Base-by-base conservation (phyloP, 2,329 filamentous ascomycete genomes). In the Endoconidiophora polonica region DNA sequence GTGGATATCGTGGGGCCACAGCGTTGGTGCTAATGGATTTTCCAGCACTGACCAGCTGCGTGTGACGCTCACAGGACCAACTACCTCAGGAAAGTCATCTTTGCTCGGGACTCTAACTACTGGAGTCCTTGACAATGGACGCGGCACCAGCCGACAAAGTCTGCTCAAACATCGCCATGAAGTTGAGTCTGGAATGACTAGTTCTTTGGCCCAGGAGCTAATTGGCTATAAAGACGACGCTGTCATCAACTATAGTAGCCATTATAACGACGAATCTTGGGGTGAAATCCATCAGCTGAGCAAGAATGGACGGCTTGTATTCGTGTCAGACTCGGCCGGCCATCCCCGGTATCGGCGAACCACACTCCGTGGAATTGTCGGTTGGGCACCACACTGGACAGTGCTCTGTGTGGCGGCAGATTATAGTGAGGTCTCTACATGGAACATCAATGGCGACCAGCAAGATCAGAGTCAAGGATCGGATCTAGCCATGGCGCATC, bases 341-440 rank as follows among this genome's bases (percentile, higher is more conserved):
- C 85, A 94, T 56, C 82, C 88, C 37, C 79, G 87, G 42, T 98
- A 91, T 63, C 77, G 87, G 44, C 80, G 91, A 50, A 96, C 90
- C 4, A 90, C 86, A 2, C 70, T 96, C 48, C 77, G 90, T 53
- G 87, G 88, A 0, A 70, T 98, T n/a, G 74, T 98, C 55, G 91
- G 88, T 43, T 96, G 91, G 88, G 84, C 85, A 37, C 91, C 91
- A 6, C 87, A 96, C 61, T 98, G 91, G 81, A 87, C 85, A 1
- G 64, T 94, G 20, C 71, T 96, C 2, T 95, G 93, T 57, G 78
- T 96, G 54, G 79, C 86, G 44, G 86, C 86, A 36, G 83, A 91
- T 59, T 82, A 83, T 55, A 70, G 73, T 9, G 77, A 81, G 10
- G 58, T 62, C 43, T 57, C 58, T 14, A 22, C 12, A 18, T 47